Percentiles rank a stretch among this genome's conserved stretches.
Conservation (phyloP, 495 filamentous ascomycete species). For the Collariella sp. region DNA sequence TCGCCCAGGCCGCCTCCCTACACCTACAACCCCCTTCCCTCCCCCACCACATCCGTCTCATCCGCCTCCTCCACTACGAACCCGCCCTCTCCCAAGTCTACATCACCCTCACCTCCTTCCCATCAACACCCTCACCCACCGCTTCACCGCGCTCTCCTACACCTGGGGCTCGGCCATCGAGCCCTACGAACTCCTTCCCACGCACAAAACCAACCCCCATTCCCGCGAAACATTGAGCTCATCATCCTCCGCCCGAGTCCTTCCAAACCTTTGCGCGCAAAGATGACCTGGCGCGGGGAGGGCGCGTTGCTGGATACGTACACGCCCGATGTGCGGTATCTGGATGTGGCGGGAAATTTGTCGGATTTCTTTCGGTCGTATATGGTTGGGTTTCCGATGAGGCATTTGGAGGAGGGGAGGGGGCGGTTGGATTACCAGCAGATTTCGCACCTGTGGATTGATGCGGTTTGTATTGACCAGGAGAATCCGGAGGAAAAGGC, state of each 20-base stretch:
- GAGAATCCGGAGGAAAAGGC: slow-evolving; percentile 18
- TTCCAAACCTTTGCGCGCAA: neutral
- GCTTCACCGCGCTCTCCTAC: slow-evolving; percentile 12
- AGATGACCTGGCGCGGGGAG: slow-evolving; percentile 2
- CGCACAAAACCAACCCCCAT: neutral
- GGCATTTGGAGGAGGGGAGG: neutral
- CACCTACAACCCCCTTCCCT: slow-evolving; percentile 7
- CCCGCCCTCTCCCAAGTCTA: neutral
- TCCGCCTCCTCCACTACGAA: slow-evolving; percentile 5
- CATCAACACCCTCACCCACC: neutral
- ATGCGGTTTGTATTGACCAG: slow-evolving; percentile 24
- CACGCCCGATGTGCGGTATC: neutral
- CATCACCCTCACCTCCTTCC: neutral
- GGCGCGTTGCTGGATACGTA: slow-evolving; percentile 2
- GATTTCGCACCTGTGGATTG: slow-evolving; percentile 16
- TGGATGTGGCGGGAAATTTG: slow-evolving; percentile 2
- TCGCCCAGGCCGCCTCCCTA: neutral
- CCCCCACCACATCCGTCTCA: slow-evolving; percentile 11
- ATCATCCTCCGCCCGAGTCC: neutral
- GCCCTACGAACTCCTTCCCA: neutral
- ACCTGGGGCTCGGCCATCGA: slow-evolving; percentile 11
- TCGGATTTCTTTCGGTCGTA: slow-evolving; percentile 10
- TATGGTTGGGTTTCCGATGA: neutral
- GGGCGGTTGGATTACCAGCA: neutral
- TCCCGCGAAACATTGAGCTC: neutral